Evolutionary conservation across 1,284 basidiomycete genomes (phyloP), one percentile per base, ranked within the genome.

Genomic region (Moesziomyces sp.): DNA sequence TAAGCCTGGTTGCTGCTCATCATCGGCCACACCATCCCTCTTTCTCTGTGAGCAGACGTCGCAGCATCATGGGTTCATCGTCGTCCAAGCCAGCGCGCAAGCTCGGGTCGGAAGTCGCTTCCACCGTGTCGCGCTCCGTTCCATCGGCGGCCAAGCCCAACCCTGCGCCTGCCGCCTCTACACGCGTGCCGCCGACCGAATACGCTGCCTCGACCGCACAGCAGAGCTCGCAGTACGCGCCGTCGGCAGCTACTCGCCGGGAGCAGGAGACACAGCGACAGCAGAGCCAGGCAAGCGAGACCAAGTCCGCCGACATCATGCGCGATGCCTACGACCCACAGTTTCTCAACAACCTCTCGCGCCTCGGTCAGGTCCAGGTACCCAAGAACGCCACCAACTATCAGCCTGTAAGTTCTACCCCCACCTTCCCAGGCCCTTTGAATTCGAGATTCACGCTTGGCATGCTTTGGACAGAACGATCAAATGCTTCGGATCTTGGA

Each of bases 401-500:
- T 24, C 55, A 68, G 23, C 68, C 68, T 19, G 70, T 68, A 52
- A 63, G 70, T 57, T 33, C 10, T 3, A 13, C 30, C 30, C 10
- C 30, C 13, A 33, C 30, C 30, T 13, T 3, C 13, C 11, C 1
- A 11, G 13, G 30, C 30, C 9, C 9, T 33, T 3, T 33, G 1
- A 8, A 33, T 13, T 8, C 13, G 1, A 3, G 8, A 33, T 10
- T 33, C 10, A 33, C 30, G 9, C 10, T 9, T 21, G 19, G 33
- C n/a, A 33, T 40, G 38, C 4, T 28, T 16, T 46, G 8, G n/a
- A 24, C 18, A 76, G 70, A 71, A 58, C 30, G 68, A 74, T 26
- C 68, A 71, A 45, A 77, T 77, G 76, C 62, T 72, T 14, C 59
- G 69, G 45, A 77, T 77, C 48, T 52, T 77, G 1, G 65, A 74